Percentiles rank a stretch among this genome's conserved stretches.
Conservation (phyloP, 345 rosid species). For the Trapa bicornis region DNA sequence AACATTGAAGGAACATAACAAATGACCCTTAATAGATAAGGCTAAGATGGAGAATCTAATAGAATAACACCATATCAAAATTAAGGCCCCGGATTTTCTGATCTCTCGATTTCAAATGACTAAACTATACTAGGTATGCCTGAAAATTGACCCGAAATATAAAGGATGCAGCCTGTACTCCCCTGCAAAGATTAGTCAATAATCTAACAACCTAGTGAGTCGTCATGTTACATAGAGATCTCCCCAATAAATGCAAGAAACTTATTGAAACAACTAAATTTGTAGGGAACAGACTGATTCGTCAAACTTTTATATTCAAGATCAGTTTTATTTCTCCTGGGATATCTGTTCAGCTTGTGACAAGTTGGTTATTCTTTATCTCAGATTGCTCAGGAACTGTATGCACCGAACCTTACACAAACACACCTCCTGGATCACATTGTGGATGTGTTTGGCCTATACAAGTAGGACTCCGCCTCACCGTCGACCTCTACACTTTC, state of each 20-base stretch:
- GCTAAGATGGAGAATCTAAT: too few species aligned
- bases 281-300: not conserved
- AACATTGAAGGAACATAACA: not conserved
- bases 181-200: not conserved
- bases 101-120: too few species aligned
- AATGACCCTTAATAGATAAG: not conserved
- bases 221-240: not conserved
- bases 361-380: conserved; percentile 11
- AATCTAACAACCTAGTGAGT: not conserved
- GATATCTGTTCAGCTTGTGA: conserved; percentile 9
- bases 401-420: conserved; percentile 75
- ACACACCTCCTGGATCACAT: conserved; percentile 88
- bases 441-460: conserved; percentile 94
- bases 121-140: too few species aligned
- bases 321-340: not conserved
- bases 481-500: conserved; percentile 78
- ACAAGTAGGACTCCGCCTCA: conserved; percentile 71
- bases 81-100: too few species aligned
- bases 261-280: not conserved
- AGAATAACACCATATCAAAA: too few species aligned
- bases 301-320: not conserved
- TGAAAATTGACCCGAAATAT: not conserved
- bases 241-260: not conserved
- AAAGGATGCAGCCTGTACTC: not conserved
- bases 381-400: conserved; percentile 66